These are phyloP conservation scores for Chamaecrista fasciculata DNA, from an alignment of 306 rosid genomes.

Conservation along the genomic window DNA sequence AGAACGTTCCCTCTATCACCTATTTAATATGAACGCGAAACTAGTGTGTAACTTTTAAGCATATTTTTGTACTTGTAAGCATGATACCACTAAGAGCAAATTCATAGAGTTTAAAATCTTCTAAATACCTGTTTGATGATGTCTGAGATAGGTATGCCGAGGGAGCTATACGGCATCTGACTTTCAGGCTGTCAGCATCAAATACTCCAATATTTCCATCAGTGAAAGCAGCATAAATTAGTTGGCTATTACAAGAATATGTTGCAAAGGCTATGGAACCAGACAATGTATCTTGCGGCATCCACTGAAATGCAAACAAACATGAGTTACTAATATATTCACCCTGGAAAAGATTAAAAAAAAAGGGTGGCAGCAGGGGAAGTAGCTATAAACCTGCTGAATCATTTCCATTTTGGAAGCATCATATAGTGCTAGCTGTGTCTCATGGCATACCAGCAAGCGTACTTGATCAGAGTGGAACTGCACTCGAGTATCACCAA, in stretches of 20 bases:
- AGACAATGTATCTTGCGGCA: slow-evolving; percentile 55
- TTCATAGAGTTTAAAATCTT: not conserved
- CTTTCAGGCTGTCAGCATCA: slow-evolving; percentile 60
- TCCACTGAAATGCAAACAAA: slow-evolving; percentile 57
- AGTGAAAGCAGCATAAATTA: slow-evolving; percentile 60
- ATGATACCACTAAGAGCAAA: not conserved
- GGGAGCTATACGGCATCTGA: slow-evolving; percentile 67
- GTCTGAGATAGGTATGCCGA: slow-evolving; percentile 56
- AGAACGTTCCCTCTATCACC: not conserved
- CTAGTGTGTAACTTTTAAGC: not conserved
- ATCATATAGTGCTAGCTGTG: slow-evolving; percentile 59
- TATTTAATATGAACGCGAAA: not conserved
- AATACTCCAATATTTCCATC: slow-evolving; percentile 83
- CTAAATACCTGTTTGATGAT: slow-evolving; percentile 45
- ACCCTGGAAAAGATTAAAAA: not conserved
- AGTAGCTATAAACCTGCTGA: slow-evolving; percentile 42
- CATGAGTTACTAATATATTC: slow-evolving; percentile 13
- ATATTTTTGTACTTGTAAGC: not conserved
- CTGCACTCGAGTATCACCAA: slow-evolving; percentile 39
- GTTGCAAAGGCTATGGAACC: slow-evolving; percentile 61
- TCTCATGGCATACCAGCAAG: slow-evolving; percentile 54
- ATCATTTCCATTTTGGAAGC: slow-evolving; percentile 50
- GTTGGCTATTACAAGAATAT: slow-evolving; percentile 67
- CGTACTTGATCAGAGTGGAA: slow-evolving; percentile 55
- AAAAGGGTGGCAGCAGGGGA: not conserved